These are phyloP conservation scores for Fusarium sp. DNA, from an alignment of 2,329 filamentous ascomycete species.

Conservation along the genomic window DNA sequence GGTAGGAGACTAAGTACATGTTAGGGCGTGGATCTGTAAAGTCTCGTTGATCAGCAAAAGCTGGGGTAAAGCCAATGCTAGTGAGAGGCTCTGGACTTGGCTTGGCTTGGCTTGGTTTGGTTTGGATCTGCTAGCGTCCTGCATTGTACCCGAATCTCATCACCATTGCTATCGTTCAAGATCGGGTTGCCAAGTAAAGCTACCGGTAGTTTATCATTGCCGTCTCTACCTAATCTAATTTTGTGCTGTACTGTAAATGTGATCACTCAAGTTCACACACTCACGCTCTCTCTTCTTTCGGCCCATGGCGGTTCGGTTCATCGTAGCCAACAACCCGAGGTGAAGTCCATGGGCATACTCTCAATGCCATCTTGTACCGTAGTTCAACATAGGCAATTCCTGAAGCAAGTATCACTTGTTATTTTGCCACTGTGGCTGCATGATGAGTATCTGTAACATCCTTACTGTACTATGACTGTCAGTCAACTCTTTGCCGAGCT, in stretches of 20 bases:
- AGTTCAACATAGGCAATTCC: background rate
- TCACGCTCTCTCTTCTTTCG: background rate
- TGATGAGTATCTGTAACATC: background rate
- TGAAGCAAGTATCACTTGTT: background rate
- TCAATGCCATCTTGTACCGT: background rate
- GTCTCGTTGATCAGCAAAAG: background rate
- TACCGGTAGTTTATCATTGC: background rate
- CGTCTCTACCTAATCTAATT: background rate
- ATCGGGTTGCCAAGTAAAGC: slow-evolving; percentile 23
- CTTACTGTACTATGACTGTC: background rate
- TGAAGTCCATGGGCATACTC: background rate
- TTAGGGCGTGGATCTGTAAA: background rate
- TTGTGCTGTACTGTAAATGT: background rate
- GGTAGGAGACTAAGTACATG: background rate
- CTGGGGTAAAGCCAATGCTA: slow-evolving; percentile 9
- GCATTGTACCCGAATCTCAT: background rate
- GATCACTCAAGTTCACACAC: background rate
- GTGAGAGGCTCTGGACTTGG: slow-evolving; percentile 1
- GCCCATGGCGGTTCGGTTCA: background rate
- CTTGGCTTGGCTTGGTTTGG: background rate
- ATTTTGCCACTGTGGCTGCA: slow-evolving; percentile 30
- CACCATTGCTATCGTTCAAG: background rate
- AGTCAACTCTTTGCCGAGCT: slow-evolving; percentile 22
- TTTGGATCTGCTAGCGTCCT: background rate
- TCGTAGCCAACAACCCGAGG: background rate